Percentiles rank a stretch among this genome's conserved stretches.
These are phyloP conservation scores for Epichloe sibirici DNA, from an alignment of 2,329 filamentous ascomycete genomes.

Conservation along the genomic window DNA sequence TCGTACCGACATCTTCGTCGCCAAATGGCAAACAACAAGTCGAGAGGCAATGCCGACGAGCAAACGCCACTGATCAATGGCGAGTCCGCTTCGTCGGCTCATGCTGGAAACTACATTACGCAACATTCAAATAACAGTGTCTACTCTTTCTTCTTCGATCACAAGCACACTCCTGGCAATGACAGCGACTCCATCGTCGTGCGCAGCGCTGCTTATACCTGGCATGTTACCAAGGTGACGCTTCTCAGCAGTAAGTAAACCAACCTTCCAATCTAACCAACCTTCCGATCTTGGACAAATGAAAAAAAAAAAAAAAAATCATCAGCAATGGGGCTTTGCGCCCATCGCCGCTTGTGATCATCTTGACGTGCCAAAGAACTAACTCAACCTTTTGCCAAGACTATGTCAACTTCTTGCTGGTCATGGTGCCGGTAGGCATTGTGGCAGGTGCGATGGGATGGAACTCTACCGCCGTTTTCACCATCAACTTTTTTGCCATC, in stretches of 20 bases:
- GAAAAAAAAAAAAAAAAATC: not conserved
- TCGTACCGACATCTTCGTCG: slow-evolving; percentile 9
- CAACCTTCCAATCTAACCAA: too few species aligned
- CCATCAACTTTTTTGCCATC: slow-evolving; percentile 71
- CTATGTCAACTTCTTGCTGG: slow-evolving; percentile 57
- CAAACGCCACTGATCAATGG: slow-evolving; percentile 31
- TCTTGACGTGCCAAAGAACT: not conserved
- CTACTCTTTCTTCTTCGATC: slow-evolving; percentile 36
- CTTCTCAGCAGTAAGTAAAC: slow-evolving; percentile 43
- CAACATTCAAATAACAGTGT: slow-evolving; percentile 12
- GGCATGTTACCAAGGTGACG: slow-evolving; percentile 46
- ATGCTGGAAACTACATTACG: slow-evolving; percentile 11
- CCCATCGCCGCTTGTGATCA: not conserved
- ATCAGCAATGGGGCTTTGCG: not conserved
- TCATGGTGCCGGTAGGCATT: slow-evolving; percentile 64
- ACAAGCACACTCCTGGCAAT: slow-evolving; percentile 37
- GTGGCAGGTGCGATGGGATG: slow-evolving; percentile 49
- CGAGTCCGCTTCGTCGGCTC: slow-evolving; percentile 15
- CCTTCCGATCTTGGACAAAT: not conserved
- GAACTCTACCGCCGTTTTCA: slow-evolving; percentile 56
- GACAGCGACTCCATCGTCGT: slow-evolving; percentile 35
- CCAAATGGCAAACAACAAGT: slow-evolving; percentile 22
- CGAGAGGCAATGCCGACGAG: slow-evolving; percentile 21
- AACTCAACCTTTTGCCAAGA: slow-evolving; percentile 20
- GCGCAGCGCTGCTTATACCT: slow-evolving; percentile 33